A percentile compares a stretch with the other conserved stretches of the same genome.
Evolutionary conservation across 2,329 filamentous ascomycete genomes (phyloP).

Genomic region (Cercospora beticola): DNA sequence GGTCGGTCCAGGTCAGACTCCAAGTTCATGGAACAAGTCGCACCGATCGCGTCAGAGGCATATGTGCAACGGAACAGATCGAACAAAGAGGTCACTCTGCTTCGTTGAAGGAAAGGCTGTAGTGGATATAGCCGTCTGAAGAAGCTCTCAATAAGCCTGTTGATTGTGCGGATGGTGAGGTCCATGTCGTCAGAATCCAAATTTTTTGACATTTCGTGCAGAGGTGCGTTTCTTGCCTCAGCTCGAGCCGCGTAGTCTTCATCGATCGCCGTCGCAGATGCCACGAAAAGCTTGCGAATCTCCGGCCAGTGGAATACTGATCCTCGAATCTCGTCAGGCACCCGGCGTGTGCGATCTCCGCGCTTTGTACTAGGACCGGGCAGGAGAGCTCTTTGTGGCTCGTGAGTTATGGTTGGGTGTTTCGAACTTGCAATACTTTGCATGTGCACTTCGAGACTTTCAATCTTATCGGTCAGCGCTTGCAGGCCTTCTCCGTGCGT

Average conservation of each 20-base stretch:
- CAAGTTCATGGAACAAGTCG: neutral
- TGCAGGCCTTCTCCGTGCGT: neutral
- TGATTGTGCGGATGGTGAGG: neutral
- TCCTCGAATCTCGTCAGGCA: neutral
- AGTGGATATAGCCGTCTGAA: neutral
- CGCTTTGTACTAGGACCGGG: neutral
- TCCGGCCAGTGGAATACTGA: neutral
- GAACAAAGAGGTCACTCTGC: neutral
- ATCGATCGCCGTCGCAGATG: neutral
- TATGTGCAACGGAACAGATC: neutral
- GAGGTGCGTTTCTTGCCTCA: neutral
- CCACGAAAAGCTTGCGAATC: neutral
- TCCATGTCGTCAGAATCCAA: neutral
- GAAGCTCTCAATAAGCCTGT: neutral
- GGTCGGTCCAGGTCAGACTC: neutral
- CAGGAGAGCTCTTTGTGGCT: neutral
- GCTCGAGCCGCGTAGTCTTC: neutral
- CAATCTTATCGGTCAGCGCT: neutral
- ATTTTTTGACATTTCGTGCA: neutral
- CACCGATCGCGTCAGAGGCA: neutral
- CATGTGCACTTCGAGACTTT: neutral
- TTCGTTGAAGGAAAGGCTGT: conserved; percentile 8
- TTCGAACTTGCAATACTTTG: neutral
- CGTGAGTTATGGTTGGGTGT: neutral
- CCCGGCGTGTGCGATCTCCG: neutral